phyloP scores from a whole-genome alignment of 164 flowering plant species.

The Vitis cinerea region DNA sequence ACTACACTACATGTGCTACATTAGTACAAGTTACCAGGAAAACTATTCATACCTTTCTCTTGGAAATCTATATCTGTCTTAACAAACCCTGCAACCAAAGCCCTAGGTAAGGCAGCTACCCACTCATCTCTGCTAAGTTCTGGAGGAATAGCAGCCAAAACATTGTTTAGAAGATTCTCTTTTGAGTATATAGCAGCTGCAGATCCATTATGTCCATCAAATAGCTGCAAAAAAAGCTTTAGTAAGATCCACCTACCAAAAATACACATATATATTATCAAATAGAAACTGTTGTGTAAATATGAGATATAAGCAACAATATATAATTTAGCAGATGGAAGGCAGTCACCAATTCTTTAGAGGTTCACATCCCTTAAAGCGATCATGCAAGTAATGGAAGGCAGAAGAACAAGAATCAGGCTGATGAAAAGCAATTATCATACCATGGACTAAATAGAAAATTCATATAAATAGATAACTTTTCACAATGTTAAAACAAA shows the following conservation, averaged over 20 bases:
- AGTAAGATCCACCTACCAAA: slow-evolving; percentile 10
- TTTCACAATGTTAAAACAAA: too few species aligned
- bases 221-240: slow-evolving; percentile 58
- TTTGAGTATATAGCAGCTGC: slow-evolving; percentile 94
- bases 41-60: slow-evolving; percentile 55
- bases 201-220: slow-evolving; percentile 98
- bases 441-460: too few species aligned
- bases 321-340: background rate
- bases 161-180: slow-evolving; percentile 87
- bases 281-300: background rate
- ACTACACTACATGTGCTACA: too few species aligned
- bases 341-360: background rate
- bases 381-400: background rate
- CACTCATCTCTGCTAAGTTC: slow-evolving; percentile 94
- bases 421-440: background rate
- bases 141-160: slow-evolving; percentile 79
- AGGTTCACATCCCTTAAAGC: background rate
- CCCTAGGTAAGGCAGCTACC: slow-evolving; percentile 92
- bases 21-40: background rate
- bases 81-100: slow-evolving; percentile 94
- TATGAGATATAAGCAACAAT: background rate
- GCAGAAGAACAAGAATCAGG: background rate
- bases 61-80: slow-evolving; percentile 98
- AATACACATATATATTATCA: background rate
- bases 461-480: too few species aligned